These are phyloP conservation scores for Penicillium sp. DNA, from an alignment of 2,329 filamentous ascomycete genomes.

Conservation along the genomic window DNA sequence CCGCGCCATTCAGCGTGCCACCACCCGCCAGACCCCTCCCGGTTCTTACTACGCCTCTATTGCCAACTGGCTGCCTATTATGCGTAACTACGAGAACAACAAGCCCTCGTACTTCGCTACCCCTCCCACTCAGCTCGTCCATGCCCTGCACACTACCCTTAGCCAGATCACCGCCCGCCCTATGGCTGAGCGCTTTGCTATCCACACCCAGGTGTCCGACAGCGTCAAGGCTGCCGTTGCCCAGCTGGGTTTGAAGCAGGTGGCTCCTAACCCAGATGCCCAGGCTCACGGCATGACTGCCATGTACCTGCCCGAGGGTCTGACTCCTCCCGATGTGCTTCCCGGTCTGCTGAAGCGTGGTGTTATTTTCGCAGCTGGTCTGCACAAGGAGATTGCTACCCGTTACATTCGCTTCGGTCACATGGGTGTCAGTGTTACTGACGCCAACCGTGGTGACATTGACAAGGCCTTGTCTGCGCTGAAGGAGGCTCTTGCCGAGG, in stretches of 20 bases:
- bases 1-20: constrained; percentile 77
- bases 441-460: constrained; percentile 76
- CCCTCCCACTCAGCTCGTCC: constrained; percentile 89
- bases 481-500: constrained; percentile 71
- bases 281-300: constrained; percentile 98
- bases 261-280: constrained; percentile 81
- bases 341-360: constrained; percentile 83
- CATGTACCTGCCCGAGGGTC: constrained; percentile 84
- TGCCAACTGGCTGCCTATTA: constrained; percentile 97
- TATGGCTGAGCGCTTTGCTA: constrained; percentile 77
- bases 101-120: constrained; percentile 98
- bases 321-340: constrained; percentile 78
- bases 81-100: constrained; percentile 98
- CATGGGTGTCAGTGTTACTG: constrained; percentile 92
- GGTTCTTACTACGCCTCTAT: constrained; percentile 92
- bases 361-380: constrained; percentile 89
- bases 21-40: constrained; percentile 77
- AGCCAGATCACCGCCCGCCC: constrained; percentile 81
- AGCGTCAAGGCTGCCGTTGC: constrained; percentile 81
- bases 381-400: constrained; percentile 92
- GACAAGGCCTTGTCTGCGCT: constrained; percentile 80
- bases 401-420: constrained; percentile 96
- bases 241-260: constrained; percentile 80
- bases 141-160: constrained; percentile 86
- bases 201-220: constrained; percentile 76